A percentile compares a stretch with the other conserved stretches of the same genome.
These are phyloP conservation scores for Elasticomyces elasticus DNA, from an alignment of 495 filamentous ascomycete species.

Conservation along the genomic window DNA sequence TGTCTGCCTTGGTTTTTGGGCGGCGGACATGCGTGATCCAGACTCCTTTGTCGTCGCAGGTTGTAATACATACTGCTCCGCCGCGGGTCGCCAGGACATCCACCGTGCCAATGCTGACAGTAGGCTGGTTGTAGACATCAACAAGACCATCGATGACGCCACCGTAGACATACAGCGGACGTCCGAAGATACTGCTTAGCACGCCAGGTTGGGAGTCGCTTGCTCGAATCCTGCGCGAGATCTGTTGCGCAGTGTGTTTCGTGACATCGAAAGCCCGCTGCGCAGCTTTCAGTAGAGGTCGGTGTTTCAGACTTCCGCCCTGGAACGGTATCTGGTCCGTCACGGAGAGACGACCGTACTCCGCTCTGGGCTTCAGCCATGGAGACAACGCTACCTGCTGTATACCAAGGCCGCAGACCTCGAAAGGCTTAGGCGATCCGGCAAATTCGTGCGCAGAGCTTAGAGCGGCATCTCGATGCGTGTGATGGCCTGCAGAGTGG, in stretches of 20 bases:
- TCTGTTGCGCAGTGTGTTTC: conserved; percentile 4
- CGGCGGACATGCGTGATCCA: conserved; percentile 14
- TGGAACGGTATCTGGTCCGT: conserved; percentile 5
- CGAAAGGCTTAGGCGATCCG: not conserved
- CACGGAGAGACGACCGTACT: conserved; percentile 1
- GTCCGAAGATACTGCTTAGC: conserved; percentile 2
- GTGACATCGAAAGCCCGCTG: not conserved
- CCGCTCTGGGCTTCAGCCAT: not conserved
- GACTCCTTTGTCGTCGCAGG: conserved; percentile 10
- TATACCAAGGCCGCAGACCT: not conserved
- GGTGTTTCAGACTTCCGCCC: conserved; percentile 9
- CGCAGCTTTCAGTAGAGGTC: conserved; percentile 11
- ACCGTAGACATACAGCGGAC: conserved; percentile 10
- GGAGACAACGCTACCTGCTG: not conserved
- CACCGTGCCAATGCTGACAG: not conserved
- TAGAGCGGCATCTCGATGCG: conserved; percentile 5
- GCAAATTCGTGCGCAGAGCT: not conserved
- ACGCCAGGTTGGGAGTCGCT: conserved; percentile 14
- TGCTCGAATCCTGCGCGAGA: conserved; percentile 12
- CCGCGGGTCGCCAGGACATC: conserved; percentile 3
- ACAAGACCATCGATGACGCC: conserved; percentile 3
- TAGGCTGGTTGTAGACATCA: not conserved
- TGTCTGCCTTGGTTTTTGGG: conserved; percentile 8
- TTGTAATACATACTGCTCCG: conserved; percentile 8
- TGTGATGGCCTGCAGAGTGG: conserved; percentile 1